Base-by-base conservation (phyloP, 1,284 basidiomycete species). In the Heterobasidion occidentale region DNA sequence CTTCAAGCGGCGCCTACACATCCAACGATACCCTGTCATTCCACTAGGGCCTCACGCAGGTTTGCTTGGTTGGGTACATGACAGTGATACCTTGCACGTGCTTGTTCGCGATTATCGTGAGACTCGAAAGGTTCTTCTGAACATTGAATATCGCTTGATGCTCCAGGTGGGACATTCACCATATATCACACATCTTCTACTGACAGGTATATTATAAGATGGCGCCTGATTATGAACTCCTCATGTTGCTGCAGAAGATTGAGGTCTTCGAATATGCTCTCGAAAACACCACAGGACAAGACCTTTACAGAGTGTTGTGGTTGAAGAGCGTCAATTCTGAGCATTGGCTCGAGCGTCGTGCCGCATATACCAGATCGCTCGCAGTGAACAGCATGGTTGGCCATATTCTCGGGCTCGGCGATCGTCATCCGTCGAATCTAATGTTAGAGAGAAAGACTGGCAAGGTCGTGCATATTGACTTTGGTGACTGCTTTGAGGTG, bases 181-280 rank as follows among this genome's bases (percentile, higher is more conserved):
- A 46, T 17, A 38, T 34, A 14, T 46, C 12, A 11, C 36, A 20
- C 35, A 17, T 55, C 34, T 42, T 51, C 9, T 35, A 36, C 11
- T 33, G 46, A 19, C 59, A 9, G 51, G 20, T 15, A 19, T 19
- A 36, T 46, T 15, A 34, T 7, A 66, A 98, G 90, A 99, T 99
- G 96, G 96, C 97, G 11, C 96, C 97, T 9, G 97, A 99, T 71
- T 99, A 99, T 70, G 97, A 99, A 71, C 90, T 89, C 64, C 77
- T 99, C 46, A 94, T 92, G 36, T 77, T 98, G 3, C 81, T 99
- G 59, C 95, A 99, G 71, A 99, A 99, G 76, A 93, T 99, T 46
- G 97, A 99, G 69, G 97, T 99, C 17, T 99, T 99, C 73, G 94
- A 99, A 71, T 99, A 99, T 67, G 96, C 97, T 3, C 78, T 99